Conservation (phyloP, 257 asterid genomes). For the Verbena officinalis region DNA sequence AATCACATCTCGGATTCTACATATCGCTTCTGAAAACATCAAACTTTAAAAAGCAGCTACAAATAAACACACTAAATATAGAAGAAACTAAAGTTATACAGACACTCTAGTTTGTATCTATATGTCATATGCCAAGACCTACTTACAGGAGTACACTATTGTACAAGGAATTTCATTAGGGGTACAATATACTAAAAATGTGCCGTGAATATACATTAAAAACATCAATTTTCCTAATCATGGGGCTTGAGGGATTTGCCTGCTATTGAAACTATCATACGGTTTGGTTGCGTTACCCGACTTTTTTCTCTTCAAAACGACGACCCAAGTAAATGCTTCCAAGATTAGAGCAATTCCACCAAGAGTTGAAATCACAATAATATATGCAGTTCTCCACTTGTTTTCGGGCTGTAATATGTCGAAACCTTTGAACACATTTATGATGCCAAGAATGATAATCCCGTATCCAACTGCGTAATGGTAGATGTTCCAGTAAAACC, state of each 20-base stretch:
- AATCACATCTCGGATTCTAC: no score
- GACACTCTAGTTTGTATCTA: no score
- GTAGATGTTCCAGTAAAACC: conserved; percentile 84
- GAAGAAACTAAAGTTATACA: no score
- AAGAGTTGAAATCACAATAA: conserved; percentile 44
- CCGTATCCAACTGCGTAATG: conserved; percentile 72
- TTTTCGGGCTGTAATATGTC: conserved; percentile 58
- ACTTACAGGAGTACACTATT: not conserved
- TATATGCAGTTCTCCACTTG: conserved; percentile 69
- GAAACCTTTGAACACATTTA: conserved; percentile 83
- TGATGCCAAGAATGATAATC: conserved; percentile 58
- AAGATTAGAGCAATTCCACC: conserved; percentile 55
- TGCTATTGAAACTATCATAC: conserved; percentile 43
- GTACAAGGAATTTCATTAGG: not conserved
- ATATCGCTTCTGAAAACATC: no score
- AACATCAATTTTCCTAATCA: conserved; percentile 31
- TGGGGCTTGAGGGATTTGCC: conserved; percentile 41
- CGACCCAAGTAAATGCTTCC: conserved; percentile 76
- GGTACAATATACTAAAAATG: not conserved
- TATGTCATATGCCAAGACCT: no score
- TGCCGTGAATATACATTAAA: not conserved
- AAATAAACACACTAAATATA: no score
- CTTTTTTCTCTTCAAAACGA: conserved; percentile 59
- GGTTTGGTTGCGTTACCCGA: conserved; percentile 58
- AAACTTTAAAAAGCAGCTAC: no score